Evolutionary conservation across 345 rosid species (phyloP), one percentile per base, ranked within the genome.

Genomic region (Linum usitatissimum): DNA sequence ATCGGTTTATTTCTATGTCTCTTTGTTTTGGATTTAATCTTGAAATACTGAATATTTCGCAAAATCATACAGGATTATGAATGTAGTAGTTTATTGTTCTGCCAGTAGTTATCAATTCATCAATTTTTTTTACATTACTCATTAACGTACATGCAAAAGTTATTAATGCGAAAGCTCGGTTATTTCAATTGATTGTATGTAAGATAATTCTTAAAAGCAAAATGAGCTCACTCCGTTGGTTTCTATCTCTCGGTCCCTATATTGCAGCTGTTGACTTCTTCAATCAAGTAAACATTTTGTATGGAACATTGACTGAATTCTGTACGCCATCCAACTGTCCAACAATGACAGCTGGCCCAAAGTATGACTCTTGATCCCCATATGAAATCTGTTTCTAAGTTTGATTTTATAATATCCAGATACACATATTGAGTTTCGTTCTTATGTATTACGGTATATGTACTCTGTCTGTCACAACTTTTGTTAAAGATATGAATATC

Each of bases 281-380:
- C 82, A 86, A 86, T 64, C 92, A 86, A 68, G 86, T 86, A 62
- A 81, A 86, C 55, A 73, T 86, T 57, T 68, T 86, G 10, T 81
- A 73, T 31, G 92, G 92, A 57, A 86, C 92, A 19, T 78, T 86
- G 5, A 79, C 92, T 5, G 88, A 86, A 57, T 83, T 86, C 78
- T 83, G 92, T 74, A 86, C 92, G 1, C 57, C 82, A 23, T 10
- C 63, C 18, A 81, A 75, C 73, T 86, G 88, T 55, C 85, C 88
- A 4, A 78, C 76, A 0, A 86, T 86, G 92, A 71, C 88, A 6
- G 92, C 92, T 36, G 92, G 92, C 62, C 65, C 92, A 39, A 86
- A 78, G 86, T 83, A 81, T 49, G 57, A 23, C 63, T 62, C 69
- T 67, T 17, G 8, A 30, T 45, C 19, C 53, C 61, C 56, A 0